These are phyloP conservation scores for Pelagophyceae sp. DNA, from an alignment of 352 stramenopile genomes.

Conservation along the genomic window DNA sequence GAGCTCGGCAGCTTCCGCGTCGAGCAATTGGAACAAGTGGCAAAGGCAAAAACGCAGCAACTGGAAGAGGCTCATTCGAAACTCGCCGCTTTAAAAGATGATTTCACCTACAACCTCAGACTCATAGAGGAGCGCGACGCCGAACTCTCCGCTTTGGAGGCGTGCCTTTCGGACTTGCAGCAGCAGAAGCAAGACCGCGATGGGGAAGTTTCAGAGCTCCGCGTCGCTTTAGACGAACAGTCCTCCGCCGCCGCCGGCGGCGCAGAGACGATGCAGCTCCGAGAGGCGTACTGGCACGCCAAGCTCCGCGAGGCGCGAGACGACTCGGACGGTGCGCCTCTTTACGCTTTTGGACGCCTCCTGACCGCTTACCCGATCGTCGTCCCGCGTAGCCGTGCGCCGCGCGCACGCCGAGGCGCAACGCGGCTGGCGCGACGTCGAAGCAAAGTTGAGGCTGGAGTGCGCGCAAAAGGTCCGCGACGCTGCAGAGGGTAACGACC, in stretches of 20 bases:
- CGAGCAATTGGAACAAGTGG: conserved; percentile 42
- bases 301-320: not conserved
- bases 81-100: conserved; percentile 69
- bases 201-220: not conserved
- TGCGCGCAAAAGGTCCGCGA: not conserved
- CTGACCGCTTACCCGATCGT: too few relatives aligned
- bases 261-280: not conserved
- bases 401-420: not conserved
- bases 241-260: not conserved
- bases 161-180: conserved; percentile 38
- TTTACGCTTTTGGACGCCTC: too few relatives aligned
- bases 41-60: conserved; percentile 9
- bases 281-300: conserved; percentile 6
- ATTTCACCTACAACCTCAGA: conserved; percentile 78
- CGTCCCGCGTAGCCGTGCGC: too few relatives aligned
- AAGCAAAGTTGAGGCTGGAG: not conserved
- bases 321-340: not conserved
- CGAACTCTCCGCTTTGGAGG: conserved; percentile 64
- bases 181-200: not conserved
- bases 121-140: conserved; percentile 67
- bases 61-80: conserved; percentile 36
- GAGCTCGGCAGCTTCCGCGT: conserved; percentile 78
- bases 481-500: not conserved
- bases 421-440: not conserved
- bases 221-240: not conserved